Evolutionary conservation across 306 rosid genomes (phyloP), one percentile per base, ranked within the genome.

Genomic region (Ochetophila trinervis): DNA sequence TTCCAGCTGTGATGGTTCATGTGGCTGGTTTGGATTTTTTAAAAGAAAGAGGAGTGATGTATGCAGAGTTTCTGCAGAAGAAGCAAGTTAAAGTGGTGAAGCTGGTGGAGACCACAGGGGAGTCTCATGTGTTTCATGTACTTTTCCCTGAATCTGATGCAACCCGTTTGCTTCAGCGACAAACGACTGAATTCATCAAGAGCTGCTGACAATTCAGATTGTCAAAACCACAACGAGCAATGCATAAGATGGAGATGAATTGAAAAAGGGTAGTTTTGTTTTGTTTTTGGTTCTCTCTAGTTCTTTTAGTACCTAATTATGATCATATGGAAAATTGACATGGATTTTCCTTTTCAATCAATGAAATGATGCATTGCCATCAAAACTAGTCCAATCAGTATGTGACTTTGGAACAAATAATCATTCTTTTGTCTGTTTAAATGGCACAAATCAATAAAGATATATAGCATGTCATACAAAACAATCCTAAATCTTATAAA

Each of bases 41-140:
- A 74, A 87, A 79, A 68, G 95, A 92, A 53, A 89, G 97, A 30
- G 95, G 98, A 55, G 89, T 71, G 11, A 78, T 79, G 88, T 84
- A 89, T 68, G 92, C 77, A 37, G 85, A 79, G 47, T 92, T 85
- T 67, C 13, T 87, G 71, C 60, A 80, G 72, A 77, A 70, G 60
- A 87, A 79, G 70, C 80, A 83, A 1, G 87, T 75, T 3, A 68
- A 56, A 48, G 80, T 47, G 72, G 89, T 87, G 73, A 78, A 62
- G 70, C 67, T 89, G 53, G 85, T 85, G 53, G 96, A 92, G 66
- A 84, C 87, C 9, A 59, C 68, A 55, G 75, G 55, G 0, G 91
- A 92, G 65, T 14, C 56, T 0, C 98, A 92, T 17, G 60, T 84
- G 1, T 89, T 74, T 77, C 91, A 89, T 67, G 79, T 92, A 11